These are phyloP conservation scores for Penicillium sp. DNA, from an alignment of 2,329 filamentous ascomycete genomes.

Conservation along the genomic window DNA sequence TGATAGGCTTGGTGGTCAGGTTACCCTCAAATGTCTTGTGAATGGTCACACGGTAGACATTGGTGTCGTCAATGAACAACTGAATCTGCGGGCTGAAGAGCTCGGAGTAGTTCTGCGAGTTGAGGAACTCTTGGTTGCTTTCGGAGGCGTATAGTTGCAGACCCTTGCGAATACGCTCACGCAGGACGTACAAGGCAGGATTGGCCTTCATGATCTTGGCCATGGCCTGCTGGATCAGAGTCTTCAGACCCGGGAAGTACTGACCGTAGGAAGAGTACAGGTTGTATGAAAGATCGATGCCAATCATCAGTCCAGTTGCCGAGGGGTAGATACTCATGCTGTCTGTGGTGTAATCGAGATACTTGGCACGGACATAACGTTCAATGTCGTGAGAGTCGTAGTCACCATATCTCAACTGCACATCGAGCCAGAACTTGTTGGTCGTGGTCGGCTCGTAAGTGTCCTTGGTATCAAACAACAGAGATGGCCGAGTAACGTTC, in stretches of 20 bases:
- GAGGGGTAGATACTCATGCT: conserved; percentile 99
- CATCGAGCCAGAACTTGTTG: conserved; percentile 99
- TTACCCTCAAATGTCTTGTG: conserved; percentile 99
- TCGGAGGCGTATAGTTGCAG: conserved; percentile 96
- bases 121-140: conserved; percentile 98
- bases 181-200: conserved; percentile 88
- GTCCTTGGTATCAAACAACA: conserved; percentile 95
- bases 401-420: conserved; percentile 92
- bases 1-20: conserved; percentile 98
- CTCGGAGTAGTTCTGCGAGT: conserved; percentile 98
- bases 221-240: conserved; percentile 95
- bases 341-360: conserved; percentile 97
- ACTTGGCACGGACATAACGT: conserved; percentile 94
- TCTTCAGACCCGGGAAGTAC: conserved; percentile 97
- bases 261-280: conserved; percentile 96
- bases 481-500: conserved; percentile 91
- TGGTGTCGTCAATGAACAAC: conserved; percentile 97
- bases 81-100: conserved; percentile 99
- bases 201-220: conserved; percentile 99
- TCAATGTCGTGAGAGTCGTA: conserved; percentile 99
- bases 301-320: conserved; percentile 94
- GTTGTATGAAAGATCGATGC: conserved; percentile 96
- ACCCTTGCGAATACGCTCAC: conserved; percentile 97
- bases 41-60: conserved; percentile 98
- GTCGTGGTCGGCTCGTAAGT: conserved; percentile 88